Conservation (phyloP, 306 rosid genomes). For the Quercus dentata region DNA sequence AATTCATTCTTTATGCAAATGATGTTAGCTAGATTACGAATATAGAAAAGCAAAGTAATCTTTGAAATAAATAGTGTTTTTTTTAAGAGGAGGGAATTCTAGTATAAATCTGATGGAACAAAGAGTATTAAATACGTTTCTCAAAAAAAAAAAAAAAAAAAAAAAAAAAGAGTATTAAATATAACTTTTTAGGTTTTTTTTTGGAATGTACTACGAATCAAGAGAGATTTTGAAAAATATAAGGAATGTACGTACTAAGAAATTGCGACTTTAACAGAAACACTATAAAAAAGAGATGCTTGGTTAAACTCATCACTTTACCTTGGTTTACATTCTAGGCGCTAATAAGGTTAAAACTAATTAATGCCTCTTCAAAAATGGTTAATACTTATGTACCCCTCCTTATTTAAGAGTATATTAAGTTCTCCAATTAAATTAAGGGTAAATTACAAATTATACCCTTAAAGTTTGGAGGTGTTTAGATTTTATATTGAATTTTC, state of each 20-base stretch:
- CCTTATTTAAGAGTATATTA: not conserved
- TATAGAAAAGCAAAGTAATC: not conserved
- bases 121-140: not conserved
- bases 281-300: not conserved
- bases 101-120: not conserved
- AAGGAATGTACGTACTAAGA: not conserved
- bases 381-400: not conserved
- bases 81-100: not conserved
- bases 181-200: not conserved
- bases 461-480: too few species aligned
- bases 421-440: not conserved
- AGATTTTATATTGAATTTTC: too few species aligned
- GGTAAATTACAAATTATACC: too few species aligned
- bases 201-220: conserved; percentile 8
- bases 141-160: too few species aligned
- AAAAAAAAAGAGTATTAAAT: not conserved
- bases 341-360: too few species aligned
- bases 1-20: not conserved
- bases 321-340: too few species aligned
- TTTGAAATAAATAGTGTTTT: not conserved
- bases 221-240: not conserved
- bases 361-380: not conserved
- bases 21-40: conserved; percentile 1
- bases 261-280: conserved; percentile 12
- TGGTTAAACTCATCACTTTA: too few species aligned